Conservation (phyloP, 2,329 filamentous ascomycete genomes). For the Ophiostoma ips region DNA sequence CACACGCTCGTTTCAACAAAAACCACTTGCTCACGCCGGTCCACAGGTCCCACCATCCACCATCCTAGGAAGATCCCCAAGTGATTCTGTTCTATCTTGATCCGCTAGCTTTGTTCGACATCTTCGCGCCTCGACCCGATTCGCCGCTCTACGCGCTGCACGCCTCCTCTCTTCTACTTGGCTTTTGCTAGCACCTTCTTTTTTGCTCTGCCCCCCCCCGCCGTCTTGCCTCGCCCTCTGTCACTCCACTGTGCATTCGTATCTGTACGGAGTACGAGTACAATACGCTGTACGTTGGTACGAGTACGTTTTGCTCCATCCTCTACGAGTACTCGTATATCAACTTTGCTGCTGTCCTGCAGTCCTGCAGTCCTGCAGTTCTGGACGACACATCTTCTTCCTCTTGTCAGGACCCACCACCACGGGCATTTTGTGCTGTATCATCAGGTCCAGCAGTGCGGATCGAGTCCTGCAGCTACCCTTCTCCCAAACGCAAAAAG, state of each 20-base stretch:
- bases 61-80: conserved; percentile 3
- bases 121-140: background rate
- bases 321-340: no score
- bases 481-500: background rate
- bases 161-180: background rate
- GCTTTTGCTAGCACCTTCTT: no score
- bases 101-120: conserved; percentile 3
- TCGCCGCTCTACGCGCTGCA: background rate
- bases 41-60: conserved; percentile 8
- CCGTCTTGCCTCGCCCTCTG: background rate
- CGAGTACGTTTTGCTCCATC: no score
- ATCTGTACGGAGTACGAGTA: no score
- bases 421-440: conserved; percentile 18
- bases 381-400: conserved; percentile 19
- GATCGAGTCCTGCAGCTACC: conserved; percentile 8
- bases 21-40: conserved; percentile 1
- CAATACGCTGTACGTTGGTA: no score
- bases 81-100: conserved; percentile 18
- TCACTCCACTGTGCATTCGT: no score
- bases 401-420: conserved; percentile 13
- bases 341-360: no score
- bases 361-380: no score
- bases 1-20: background rate
- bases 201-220: background rate
- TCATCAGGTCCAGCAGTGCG: conserved; percentile 21